These are phyloP conservation scores for Neobulgaria alba DNA, from an alignment of 2,329 filamentous ascomycete genomes.

Conservation along the genomic window DNA sequence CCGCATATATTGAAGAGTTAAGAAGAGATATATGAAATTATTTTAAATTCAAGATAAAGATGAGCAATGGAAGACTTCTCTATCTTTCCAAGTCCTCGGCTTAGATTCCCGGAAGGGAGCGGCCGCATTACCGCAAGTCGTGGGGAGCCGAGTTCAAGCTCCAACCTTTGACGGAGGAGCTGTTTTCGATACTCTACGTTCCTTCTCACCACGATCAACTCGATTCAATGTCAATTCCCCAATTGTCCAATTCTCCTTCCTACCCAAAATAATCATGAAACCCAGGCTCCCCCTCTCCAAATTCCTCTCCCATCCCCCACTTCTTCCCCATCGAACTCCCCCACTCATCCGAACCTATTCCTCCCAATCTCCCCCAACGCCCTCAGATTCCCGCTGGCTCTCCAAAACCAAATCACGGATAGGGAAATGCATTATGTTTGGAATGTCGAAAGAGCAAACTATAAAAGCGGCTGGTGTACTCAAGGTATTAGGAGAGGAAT, in stretches of 20 bases:
- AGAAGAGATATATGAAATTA: no score
- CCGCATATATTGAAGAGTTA: no score
- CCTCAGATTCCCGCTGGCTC: constrained; percentile 46
- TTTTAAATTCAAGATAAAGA: no score
- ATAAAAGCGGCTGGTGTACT: constrained; percentile 51
- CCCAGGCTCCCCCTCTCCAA: not conserved
- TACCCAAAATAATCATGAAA: no score
- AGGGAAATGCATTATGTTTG: constrained; percentile 69
- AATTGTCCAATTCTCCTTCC: no score
- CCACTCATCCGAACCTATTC: not conserved
- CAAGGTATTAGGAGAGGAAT: constrained; percentile 51
- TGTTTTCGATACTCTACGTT: no score
- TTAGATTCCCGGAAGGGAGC: not conserved
- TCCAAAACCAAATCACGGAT: constrained; percentile 57
- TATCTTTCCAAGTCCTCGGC: no score
- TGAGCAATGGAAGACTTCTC: no score
- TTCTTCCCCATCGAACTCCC: not conserved
- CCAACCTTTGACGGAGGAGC: constrained; percentile 2
- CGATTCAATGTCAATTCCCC: no score
- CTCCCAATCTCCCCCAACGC: not conserved
- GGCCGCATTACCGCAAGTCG: not conserved
- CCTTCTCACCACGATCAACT: no score
- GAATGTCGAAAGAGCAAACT: constrained; percentile 50
- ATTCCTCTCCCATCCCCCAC: not conserved
- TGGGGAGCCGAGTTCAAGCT: constrained; percentile 1